Conservation (phyloP, 257 asterid species). For the Solanum ossicruentum region DNA sequence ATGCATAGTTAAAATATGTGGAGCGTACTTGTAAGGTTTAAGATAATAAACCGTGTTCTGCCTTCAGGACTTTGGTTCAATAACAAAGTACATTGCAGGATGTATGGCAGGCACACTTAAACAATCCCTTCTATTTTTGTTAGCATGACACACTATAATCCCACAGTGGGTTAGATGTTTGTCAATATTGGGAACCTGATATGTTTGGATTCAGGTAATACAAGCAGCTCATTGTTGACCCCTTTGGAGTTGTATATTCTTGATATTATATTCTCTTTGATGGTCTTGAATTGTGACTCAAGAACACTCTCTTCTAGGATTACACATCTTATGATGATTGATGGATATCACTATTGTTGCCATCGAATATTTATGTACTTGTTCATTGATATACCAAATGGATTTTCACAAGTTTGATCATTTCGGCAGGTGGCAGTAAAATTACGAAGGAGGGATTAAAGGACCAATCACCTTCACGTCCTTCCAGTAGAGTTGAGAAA, state of each 20-base stretch:
- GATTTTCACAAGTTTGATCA: background rate
- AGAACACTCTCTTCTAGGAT: background rate
- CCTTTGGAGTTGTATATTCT: background rate
- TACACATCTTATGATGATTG: background rate
- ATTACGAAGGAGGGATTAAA: conserved; percentile 22
- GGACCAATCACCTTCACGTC: conserved; percentile 13
- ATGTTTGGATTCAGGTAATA: background rate
- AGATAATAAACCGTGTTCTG: background rate
- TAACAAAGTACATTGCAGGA: background rate
- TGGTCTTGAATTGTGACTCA: background rate
- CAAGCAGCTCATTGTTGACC: background rate
- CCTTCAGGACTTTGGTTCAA: background rate
- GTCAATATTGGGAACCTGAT: background rate
- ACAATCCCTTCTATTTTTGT: background rate
- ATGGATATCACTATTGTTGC: background rate
- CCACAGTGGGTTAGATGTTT: background rate
- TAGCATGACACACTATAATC: background rate
- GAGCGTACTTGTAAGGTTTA: background rate
- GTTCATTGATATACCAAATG: background rate
- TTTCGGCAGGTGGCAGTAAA: conserved; percentile 29
- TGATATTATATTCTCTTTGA: background rate
- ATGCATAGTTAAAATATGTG: background rate
- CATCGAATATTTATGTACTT: background rate
- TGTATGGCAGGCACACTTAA: background rate
- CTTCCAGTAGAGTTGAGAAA: conserved; percentile 6